A percentile compares a stretch with the other conserved stretches of the same genome.
phyloP scores from a whole-genome alignment of 179 eudicot genomes.

The Dionaea muscipula region DNA sequence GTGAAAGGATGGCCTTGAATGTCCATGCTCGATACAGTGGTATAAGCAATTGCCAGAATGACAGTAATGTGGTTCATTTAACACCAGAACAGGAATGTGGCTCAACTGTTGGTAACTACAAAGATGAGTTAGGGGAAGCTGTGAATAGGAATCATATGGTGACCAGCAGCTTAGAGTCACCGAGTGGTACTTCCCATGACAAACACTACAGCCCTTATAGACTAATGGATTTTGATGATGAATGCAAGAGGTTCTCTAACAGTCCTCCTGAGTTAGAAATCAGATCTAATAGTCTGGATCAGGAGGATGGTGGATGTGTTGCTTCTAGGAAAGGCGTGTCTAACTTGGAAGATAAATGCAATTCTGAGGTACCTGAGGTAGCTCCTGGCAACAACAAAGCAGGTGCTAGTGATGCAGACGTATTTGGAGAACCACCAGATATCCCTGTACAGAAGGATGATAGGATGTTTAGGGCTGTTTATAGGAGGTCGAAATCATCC shows the following conservation, averaged over 20 bases:
- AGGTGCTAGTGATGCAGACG: slow-evolving; percentile 12
- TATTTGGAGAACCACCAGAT: slow-evolving; percentile 21
- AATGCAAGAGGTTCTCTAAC: too few species aligned
- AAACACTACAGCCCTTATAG: slow-evolving; percentile 11
- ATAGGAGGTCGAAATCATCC: slow-evolving; percentile 63
- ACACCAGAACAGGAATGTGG: slow-evolving; percentile 16
- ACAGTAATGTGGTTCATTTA: slow-evolving; percentile 15
- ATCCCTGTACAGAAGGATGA: slow-evolving; percentile 28
- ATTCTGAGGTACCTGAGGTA: slow-evolving; percentile 19
- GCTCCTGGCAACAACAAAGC: slow-evolving; percentile 16
- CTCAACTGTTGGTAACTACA: slow-evolving; percentile 5
- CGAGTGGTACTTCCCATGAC: slow-evolving; percentile 11
- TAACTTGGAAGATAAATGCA: slow-evolving; percentile 18
- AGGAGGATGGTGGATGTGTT: slow-evolving; percentile 17
- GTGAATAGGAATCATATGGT: slow-evolving; percentile 11
- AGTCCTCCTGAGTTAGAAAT: too few species aligned
- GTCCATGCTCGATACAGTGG: slow-evolving; percentile 22
- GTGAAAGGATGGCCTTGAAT: slow-evolving; percentile 20
- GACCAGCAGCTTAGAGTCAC: slow-evolving; percentile 9
- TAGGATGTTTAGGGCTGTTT: slow-evolving; percentile 69
- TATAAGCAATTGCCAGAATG: slow-evolving; percentile 13
- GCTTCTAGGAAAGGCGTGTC: slow-evolving; percentile 13
- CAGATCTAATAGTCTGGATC: too few species aligned
- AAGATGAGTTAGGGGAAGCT: slow-evolving; percentile 17
- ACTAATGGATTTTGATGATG: slow-evolving; percentile 14